Evolutionary conservation across 129 eudicot genomes (phyloP), one percentile per base, ranked within the genome.

Genomic region (Pulicaria dysenterica): DNA sequence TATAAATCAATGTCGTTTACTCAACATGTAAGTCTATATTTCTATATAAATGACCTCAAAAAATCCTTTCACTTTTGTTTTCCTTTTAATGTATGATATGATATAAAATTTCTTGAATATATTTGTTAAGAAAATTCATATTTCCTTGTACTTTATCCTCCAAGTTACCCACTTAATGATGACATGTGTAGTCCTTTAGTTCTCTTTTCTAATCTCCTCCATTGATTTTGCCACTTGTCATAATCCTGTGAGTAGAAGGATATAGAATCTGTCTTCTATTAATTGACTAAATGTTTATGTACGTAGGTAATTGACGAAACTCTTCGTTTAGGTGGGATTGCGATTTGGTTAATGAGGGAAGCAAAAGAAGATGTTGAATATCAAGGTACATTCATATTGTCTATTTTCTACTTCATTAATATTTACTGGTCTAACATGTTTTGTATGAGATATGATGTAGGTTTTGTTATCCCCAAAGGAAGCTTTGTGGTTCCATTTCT

Each of bases 321-420:
- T 39, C 87, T 87, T 66, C 80, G 85, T 10, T 66, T 87, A 56
- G 95, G 91, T 12, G 96, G 96, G 39, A 90, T 90, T 40, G 96
- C 94, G 24, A 90, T 90, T 76, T 90, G 94, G 96, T 73, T 90
- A 62, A 87, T 87, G 93, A 85, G 94, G 73, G 94, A 87, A 67
- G 89, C 96, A 69, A 87, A 73, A 77, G 81, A 85, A 58, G 85
- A 85, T 37, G 74, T 90, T 3, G 70, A 76, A 75, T 90, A 87
- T 58, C 80, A 81, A 83, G 96, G 96, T 87, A 86, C 47, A 38
- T 47, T 66, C 24, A 4, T 64, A 14, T 1, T 1, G 1, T 12
- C 42, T 34, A 53, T 0, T 14, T 53, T 16, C 34, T 53, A 53
- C 31, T 6, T 5, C 4, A 34, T 31, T 59, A 58, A 34, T 55